Evolutionary conservation across 768 basidiomycete species (phyloP), one percentile per base, ranked within the genome.

Genomic region (Suillus luteus): DNA sequence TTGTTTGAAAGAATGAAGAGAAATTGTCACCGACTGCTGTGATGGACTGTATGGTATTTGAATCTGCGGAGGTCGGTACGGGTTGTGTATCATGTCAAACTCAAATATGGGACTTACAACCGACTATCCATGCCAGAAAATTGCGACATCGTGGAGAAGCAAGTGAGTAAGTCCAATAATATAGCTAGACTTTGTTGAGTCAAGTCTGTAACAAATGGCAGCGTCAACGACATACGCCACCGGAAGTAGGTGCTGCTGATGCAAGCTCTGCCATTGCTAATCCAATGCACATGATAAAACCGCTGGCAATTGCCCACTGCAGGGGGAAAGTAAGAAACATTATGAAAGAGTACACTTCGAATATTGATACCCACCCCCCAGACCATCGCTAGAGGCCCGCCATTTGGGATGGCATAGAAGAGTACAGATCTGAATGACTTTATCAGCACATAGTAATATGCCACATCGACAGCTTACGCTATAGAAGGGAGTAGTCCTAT

Each of bases 171-270:
- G 84, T 86, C 83, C 84, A 86, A 70, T 79, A 85, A 67, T 85
- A 85, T 15, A 84, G 68, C 78, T 78, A 27, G 7, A 52, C 6
- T 15, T 15, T 51, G 14, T 51, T 51, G 49, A 7, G 49, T 27
- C 12, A 14, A 51, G 14, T 51, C 49, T 15, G 14, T 27, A 27
- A 51, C 24, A 27, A 12, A n/a, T 2, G 24, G 27, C 14, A 15
- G 6, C 6, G 15, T 51, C 6, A 31, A 59, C 40, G 60, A 69
- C 80, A 37, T 68, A 87, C 86, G 15, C 89, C 89, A 66, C 89
- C 88, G 35, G 89, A 89, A 2, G 89, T 91, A 5, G 89, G 89
- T 2, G 86, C 87, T 10, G 87, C 85, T 22, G 86, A 89, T 2
- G 83, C 88, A 11, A 90, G 78, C 69, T 91, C 88, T 1, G 85